Evolutionary conservation across 148 eudicot genomes (phyloP).

Genomic region (Spergularia bocconei): DNA sequence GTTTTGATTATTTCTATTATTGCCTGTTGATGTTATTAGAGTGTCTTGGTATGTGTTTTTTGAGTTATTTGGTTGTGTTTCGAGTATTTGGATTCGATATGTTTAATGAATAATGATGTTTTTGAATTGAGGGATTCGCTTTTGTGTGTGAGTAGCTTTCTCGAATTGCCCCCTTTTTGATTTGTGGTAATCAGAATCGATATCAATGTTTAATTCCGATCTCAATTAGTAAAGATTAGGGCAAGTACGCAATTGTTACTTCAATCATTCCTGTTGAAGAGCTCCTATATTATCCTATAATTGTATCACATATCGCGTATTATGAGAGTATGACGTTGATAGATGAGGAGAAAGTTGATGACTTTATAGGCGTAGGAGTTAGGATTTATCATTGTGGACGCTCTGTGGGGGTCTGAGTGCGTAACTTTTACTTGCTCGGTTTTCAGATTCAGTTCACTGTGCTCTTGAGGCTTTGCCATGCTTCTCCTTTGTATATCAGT

Average conservation of each 20-base stretch:
- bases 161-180: neutral
- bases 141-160: neutral
- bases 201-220: neutral
- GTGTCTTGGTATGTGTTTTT: neutral
- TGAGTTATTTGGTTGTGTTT: neutral
- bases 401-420: neutral
- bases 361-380: neutral
- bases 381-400: neutral
- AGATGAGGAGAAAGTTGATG: neutral
- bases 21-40: neutral
- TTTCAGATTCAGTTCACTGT: neutral
- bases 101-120: neutral
- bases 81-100: neutral
- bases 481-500: neutral
- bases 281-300: neutral
- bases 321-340: neutral
- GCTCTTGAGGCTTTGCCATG: neutral
- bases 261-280: neutral
- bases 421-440: neutral
- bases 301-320: neutral
- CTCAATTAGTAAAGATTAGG: neutral
- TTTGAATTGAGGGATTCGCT: neutral
- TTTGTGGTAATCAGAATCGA: neutral
- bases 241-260: neutral
- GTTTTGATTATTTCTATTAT: neutral